Evolutionary conservation across 495 filamentous ascomycete species (phyloP).

Genomic region (Aspergillus heteromorphus): DNA sequence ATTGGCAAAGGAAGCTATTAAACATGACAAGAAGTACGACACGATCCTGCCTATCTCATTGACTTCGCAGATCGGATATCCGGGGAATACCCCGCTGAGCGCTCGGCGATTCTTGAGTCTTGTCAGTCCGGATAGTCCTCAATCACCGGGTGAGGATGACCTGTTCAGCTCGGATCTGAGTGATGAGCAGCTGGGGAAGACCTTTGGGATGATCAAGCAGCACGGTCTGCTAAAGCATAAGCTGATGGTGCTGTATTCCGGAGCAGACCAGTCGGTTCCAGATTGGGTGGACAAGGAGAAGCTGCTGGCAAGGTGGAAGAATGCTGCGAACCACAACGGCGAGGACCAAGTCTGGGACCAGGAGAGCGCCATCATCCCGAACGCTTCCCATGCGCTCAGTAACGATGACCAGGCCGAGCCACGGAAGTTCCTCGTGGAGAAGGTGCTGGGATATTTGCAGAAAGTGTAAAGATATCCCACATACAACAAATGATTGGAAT

Average conservation of each 20-base stretch:
- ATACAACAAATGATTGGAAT: too few relatives aligned
- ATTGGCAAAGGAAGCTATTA: slow-evolving; percentile 20
- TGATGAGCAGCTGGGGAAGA: slow-evolving; percentile 48
- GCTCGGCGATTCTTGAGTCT: slow-evolving; percentile 63
- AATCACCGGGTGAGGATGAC: slow-evolving; percentile 69
- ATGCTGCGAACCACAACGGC: slow-evolving; percentile 42
- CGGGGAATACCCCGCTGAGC: slow-evolving; percentile 49
- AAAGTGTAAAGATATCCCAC: not conserved
- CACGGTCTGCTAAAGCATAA: slow-evolving; percentile 46
- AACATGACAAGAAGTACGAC: slow-evolving; percentile 19
- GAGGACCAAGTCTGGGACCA: slow-evolving; percentile 29
- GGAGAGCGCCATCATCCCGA: slow-evolving; percentile 38
- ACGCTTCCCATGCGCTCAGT: slow-evolving; percentile 43
- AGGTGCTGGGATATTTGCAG: slow-evolving; percentile 18
- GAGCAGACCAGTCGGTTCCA: slow-evolving; percentile 66
- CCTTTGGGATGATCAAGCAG: slow-evolving; percentile 57
- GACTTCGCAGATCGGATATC: slow-evolving; percentile 32
- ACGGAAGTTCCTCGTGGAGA: slow-evolving; percentile 29
- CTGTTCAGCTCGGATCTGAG: slow-evolving; percentile 75
- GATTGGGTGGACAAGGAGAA: slow-evolving; percentile 54
- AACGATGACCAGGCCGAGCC: slow-evolving; percentile 43
- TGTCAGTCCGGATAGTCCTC: slow-evolving; percentile 44
- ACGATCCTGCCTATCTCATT: slow-evolving; percentile 31
- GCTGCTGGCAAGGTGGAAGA: slow-evolving; percentile 58
- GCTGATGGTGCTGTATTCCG: slow-evolving; percentile 55